Conservation (phyloP, 305 asterid genomes). For the Striga hermonthica region DNA sequence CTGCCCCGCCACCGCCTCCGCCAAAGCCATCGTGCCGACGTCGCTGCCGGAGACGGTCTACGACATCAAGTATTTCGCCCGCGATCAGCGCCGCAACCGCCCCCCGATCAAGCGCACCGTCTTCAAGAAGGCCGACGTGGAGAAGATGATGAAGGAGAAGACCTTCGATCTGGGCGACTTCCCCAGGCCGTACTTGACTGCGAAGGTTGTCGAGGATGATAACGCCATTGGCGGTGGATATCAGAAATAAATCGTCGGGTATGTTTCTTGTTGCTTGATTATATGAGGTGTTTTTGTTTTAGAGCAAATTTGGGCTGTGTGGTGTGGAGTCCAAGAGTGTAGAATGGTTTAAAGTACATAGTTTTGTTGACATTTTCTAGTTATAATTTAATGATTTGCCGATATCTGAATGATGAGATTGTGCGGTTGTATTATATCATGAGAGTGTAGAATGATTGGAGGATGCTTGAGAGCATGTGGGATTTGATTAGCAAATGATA, state of each 20-base stretch:
- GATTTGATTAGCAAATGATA: not conserved
- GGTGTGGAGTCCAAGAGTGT: not conserved
- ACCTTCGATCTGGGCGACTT: constrained; percentile 64
- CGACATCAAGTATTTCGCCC: constrained; percentile 84
- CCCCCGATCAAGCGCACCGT: constrained; percentile 75
- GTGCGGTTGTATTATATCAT: constrained; percentile 4
- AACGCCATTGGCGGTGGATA: constrained; percentile 83
- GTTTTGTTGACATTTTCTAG: not conserved
- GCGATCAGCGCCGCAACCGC: constrained; percentile 92
- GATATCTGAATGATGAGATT: constrained; percentile 14
- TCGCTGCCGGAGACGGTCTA: constrained; percentile 85
- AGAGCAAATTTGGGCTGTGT: not conserved
- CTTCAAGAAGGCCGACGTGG: constrained; percentile 75
- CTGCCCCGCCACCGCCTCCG: constrained; percentile 75
- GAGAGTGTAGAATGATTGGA: not conserved
- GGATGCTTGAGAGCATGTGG: not conserved
- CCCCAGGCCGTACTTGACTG: constrained; percentile 75
- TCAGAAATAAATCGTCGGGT: constrained; percentile 52
- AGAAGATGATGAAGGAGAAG: constrained; percentile 68
- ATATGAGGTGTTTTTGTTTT: not conserved
- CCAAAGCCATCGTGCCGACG: constrained; percentile 64
- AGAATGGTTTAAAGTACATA: constrained; percentile 3
- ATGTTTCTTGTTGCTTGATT: constrained; percentile 12
- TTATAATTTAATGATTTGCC: not conserved
- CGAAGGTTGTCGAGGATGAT: constrained; percentile 54